These are phyloP conservation scores for Entomortierella chlamydospora DNA, from an alignment of 192 early-diverging fungal species.

Conservation along the genomic window DNA sequence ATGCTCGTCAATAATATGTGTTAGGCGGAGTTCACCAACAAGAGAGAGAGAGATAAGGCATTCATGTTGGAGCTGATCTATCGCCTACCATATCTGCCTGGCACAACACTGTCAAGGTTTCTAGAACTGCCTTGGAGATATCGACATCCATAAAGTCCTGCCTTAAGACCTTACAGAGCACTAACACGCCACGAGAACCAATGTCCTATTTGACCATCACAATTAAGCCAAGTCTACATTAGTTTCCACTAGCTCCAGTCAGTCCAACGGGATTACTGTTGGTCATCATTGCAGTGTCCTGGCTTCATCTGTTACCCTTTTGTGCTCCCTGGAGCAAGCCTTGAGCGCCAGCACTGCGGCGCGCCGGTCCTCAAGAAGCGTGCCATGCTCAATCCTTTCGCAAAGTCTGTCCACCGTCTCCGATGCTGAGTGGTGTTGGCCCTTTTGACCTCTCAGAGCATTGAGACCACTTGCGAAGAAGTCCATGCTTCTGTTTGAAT, in stretches of 20 bases:
- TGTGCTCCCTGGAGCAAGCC: slow-evolving; percentile 87
- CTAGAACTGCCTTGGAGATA: slow-evolving; percentile 86
- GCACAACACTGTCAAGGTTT: slow-evolving; percentile 88
- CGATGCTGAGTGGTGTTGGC: slow-evolving; percentile 68
- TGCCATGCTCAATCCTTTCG: slow-evolving; percentile 85
- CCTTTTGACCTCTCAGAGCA: slow-evolving; percentile 72
- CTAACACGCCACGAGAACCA: slow-evolving; percentile 79
- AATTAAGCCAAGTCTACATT: neutral
- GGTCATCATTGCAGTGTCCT: neutral
- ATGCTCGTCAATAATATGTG: neutral
- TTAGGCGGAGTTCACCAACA: neutral
- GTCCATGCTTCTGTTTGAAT: slow-evolving; percentile 59
- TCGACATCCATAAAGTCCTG: slow-evolving; percentile 89
- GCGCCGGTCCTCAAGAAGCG: slow-evolving; percentile 90
- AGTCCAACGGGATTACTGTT: neutral
- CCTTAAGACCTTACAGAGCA: slow-evolving; percentile 80
- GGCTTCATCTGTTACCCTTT: slow-evolving; percentile 59
- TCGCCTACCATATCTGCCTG: slow-evolving; percentile 53
- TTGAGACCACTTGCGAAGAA: slow-evolving; percentile 68
- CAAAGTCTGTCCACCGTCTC: slow-evolving; percentile 88
- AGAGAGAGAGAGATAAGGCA: too few species aligned
- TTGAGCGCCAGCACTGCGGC: slow-evolving; percentile 89
- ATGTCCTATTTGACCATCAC: slow-evolving; percentile 71
- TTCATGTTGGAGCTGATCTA: too few species aligned
- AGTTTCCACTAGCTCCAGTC: neutral